Evolutionary conservation across 768 basidiomycete genomes (phyloP).

Genomic region (Suillus brevipes): DNA sequence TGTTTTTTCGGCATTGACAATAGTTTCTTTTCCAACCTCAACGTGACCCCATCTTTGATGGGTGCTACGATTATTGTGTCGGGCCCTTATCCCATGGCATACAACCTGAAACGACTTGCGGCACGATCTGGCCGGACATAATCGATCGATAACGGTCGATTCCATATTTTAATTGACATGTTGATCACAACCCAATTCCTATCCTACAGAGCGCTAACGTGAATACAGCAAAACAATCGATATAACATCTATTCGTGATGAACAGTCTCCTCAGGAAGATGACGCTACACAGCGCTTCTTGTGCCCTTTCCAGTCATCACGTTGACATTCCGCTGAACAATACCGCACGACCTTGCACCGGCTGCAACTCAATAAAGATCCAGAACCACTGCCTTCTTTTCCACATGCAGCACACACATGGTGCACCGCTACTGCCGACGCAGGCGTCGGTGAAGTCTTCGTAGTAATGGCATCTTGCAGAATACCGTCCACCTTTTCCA

Average conservation of each 20-base stretch:
- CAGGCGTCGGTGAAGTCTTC: background rate
- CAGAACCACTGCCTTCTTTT: slow-evolving; percentile 12
- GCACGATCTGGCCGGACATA: background rate
- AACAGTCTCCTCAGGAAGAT: background rate
- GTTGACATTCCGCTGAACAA: slow-evolving; percentile 48
- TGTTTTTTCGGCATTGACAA: background rate
- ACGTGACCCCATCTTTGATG: background rate
- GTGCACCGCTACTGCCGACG: background rate
- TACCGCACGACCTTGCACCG: slow-evolving; percentile 42
- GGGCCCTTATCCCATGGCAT: background rate
- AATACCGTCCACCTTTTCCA: slow-evolving; percentile 38
- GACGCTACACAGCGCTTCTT: slow-evolving; percentile 34
- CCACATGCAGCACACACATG: slow-evolving; percentile 22
- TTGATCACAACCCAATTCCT: background rate
- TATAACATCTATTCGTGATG: background rate
- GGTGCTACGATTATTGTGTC: background rate
- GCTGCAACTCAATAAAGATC: slow-evolving; percentile 32
- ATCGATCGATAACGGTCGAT: background rate
- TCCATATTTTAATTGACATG: background rate
- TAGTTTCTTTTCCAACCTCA: background rate
- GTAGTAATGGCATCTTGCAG: background rate
- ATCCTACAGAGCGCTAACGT: background rate
- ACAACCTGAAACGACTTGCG: background rate
- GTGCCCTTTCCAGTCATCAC: slow-evolving; percentile 47
- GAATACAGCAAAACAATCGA: background rate